phyloP scores from a whole-genome alignment of 2,329 filamentous ascomycete genomes.

The Leptographium flavum region DNA sequence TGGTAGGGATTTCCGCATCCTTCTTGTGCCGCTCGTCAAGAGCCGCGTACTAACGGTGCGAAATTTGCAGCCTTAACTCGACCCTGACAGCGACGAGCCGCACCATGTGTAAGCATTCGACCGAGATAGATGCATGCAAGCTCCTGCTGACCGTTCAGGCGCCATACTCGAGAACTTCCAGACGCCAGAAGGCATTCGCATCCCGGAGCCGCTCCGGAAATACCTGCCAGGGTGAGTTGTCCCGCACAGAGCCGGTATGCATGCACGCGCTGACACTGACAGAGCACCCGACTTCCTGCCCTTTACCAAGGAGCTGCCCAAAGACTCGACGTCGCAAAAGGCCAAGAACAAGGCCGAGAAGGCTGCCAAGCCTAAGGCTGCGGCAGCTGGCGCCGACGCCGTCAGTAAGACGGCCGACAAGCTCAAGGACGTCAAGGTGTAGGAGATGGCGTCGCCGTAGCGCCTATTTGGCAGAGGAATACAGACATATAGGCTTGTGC shows the following conservation, averaged over 20 bases:
- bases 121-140: neutral
- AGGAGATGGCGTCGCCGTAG: neutral
- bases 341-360: constrained; percentile 10
- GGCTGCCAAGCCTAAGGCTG: constrained; percentile 12
- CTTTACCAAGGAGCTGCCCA: constrained; percentile 73
- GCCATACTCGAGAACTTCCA: constrained; percentile 88
- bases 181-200: constrained; percentile 67
- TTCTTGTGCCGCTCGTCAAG: no score
- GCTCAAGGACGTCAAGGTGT: constrained; percentile 16
- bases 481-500: no score
- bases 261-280: neutral
- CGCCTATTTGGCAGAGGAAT: no score
- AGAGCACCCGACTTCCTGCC: constrained; percentile 71
- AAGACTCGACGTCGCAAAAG: constrained; percentile 32
- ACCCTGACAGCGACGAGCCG: constrained; percentile 25
- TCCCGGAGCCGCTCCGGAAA: constrained; percentile 73
- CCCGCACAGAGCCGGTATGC: no score
- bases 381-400: constrained; percentile 9
- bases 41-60: no score
- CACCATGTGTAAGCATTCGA: constrained; percentile 24
- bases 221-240: constrained; percentile 58
- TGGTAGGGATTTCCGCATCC: constrained; percentile 24
- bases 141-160: constrained; percentile 2
- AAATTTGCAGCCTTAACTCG: constrained; percentile 54
- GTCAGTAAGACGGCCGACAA: constrained; percentile 15